Base-by-base conservation (phyloP, 1,139 yeast genomes). In the Yamadazyma trypodendri region DNA sequence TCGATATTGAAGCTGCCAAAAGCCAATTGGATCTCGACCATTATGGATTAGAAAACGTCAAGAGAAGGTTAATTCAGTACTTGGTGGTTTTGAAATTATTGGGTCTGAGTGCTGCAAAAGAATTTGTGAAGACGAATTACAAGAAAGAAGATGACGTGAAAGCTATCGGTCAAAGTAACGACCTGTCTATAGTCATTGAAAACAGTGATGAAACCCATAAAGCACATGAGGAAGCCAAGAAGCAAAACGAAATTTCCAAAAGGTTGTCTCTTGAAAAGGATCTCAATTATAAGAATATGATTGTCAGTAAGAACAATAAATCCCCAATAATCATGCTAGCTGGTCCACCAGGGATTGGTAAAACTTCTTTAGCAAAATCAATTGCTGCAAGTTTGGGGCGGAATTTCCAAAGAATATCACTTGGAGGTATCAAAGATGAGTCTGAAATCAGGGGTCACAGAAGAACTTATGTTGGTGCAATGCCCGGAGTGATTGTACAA, bases 311-410 rank as follows among this genome's bases (percentile, higher is more conserved):
- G 35, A 55, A 57, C 36, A 70, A 70, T 47, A 78, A 76, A 52
- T 75, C 92, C 6, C 92, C 95, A 20, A 87, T 88, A 35, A 68
- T 90, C 32, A 73, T 88, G 61, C 68, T 90, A 42, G 89, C 89
- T 3, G 97, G 97, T 0, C 97, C 97, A 8, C 97, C 97, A 0
- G 97, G 97, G 33, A 95, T 89, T 6, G 97, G 97, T 28, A 89
- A 89, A 57, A 89, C 97, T 0, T 86, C 96, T 2, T 69, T 89
- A 43, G 96, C 96, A 3, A 82, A 82, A 55, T 84, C 95, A 0
- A 80, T 89, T 37, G 96, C 97, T 2, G 69, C 74, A n/a, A 78
- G 95, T 2, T 64, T 89, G 44, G 85, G 85, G 3, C 72, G 96
- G 39, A 78, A 81, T 48, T 86, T 88, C 56, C 95, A 88, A 60